Percentiles rank a stretch among this genome's conserved stretches.
Conservation (phyloP, 257 asterid genomes). For the Nicotiana tabacum region DNA sequence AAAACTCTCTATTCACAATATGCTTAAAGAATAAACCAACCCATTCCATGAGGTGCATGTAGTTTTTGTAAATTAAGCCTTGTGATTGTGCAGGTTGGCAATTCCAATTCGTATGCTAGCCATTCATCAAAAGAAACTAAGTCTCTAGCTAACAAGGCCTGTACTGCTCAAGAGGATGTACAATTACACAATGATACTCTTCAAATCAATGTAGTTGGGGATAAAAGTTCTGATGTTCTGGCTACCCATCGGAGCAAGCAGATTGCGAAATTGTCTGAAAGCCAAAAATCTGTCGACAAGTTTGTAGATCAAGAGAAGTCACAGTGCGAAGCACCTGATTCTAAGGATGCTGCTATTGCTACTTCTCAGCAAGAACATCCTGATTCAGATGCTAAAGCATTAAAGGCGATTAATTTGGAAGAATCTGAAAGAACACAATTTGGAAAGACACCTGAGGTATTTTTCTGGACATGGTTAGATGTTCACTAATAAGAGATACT, state of each 20-base stretch:
- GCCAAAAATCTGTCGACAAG: background rate
- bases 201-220: background rate
- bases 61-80: background rate
- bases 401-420: background rate
- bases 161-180: background rate
- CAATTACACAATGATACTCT: background rate
- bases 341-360: background rate
- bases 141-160: background rate
- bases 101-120: background rate
- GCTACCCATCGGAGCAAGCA: background rate
- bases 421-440: background rate
- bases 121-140: slow-evolving; percentile 1
- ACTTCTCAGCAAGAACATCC: slow-evolving; percentile 7
- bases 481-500: background rate
- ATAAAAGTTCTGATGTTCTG: background rate
- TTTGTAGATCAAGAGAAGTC: background rate
- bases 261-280: background rate
- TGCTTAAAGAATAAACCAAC: too few relatives aligned
- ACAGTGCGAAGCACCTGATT: background rate
- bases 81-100: slow-evolving; percentile 18
- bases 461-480: background rate
- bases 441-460: background rate
- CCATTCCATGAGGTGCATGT: background rate
- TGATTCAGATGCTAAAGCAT: background rate
- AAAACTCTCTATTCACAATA: background rate